Evolutionary conservation across 208 protist species (phyloP), one percentile per base, ranked within the genome.

Genomic region (Porcisia hertigi): DNA sequence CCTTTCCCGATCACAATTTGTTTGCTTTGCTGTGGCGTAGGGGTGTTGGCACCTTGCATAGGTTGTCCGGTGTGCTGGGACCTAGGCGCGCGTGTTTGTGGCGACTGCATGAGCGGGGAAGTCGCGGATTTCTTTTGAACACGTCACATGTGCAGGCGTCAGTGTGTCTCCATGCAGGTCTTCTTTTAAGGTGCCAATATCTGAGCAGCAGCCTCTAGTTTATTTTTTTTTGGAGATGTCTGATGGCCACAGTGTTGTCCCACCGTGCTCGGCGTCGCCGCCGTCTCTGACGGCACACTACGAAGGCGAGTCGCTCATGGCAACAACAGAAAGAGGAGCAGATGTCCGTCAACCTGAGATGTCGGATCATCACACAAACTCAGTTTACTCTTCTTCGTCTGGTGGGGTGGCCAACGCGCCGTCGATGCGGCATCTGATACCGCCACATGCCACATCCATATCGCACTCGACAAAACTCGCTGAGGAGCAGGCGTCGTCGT

Each of bases 371-470:
- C 57, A 20, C 47, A 30, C 34, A 23, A 58, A 9, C 63, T 69
- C 58, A 0, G 30, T 69, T 14, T 49, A 47, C 23, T 47, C 41
- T 23, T 36, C 66, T 14, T 77, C 52, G 49, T 69, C 66, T 23
- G 78, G 53, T 14, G 78, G 71, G 67, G 54, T 8, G 18, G 39
- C 52, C 2, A 11, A n/a, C 43, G 71, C 73, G 0, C 78, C 58
- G 11, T 72, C 64, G 58, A 60, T 30, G 52, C 69, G 69, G 54
- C 73, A 59, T 59, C 58, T 70, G 16, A 71, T 60, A 41, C 78
- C 69, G 41, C 78, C 78, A 16, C 73, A 55, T 18, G 57, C 52
- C 39, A 52, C 59, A 3, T 71, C 73, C 3, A 7, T 39, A 20
- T 71, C 62, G 36, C 54, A 65, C 8, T 9, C 12, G 11, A n/a